Percentiles rank a stretch among this genome's conserved stretches.
Conservation (phyloP, 2,329 filamentous ascomycete genomes). For the Cercospora nicotianae region DNA sequence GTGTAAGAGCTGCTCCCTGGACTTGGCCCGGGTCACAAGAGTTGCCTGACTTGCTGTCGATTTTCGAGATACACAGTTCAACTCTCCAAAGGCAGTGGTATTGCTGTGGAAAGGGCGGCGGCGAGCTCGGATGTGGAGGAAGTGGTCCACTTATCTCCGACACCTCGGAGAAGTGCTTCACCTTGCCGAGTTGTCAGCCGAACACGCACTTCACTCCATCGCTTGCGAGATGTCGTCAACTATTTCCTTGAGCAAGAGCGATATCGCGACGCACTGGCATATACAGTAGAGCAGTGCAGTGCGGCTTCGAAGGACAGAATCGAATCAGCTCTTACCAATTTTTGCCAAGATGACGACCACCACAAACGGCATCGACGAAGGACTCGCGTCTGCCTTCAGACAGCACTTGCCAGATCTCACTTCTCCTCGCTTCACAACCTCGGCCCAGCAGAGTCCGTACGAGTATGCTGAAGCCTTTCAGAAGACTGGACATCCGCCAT, state of each 20-base stretch:
- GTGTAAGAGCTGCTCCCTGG: background rate
- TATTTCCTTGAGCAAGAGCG: background rate
- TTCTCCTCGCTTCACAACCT: conserved; percentile 60
- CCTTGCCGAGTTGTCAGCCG: background rate
- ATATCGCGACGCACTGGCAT: background rate
- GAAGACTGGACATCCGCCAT: conserved; percentile 31
- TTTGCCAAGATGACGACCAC: conserved; percentile 6
- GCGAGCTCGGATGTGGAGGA: background rate
- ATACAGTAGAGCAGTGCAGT: background rate
- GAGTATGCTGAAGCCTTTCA: conserved; percentile 53
- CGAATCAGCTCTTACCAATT: background rate
- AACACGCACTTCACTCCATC: background rate
- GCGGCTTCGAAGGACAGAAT: background rate
- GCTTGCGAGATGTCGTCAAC: background rate
- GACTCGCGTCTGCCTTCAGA: conserved; percentile 46
- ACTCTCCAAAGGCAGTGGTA: background rate
- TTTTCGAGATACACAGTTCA: no score
- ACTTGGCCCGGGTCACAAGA: background rate
- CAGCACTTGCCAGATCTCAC: conserved; percentile 62
- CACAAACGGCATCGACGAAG: conserved; percentile 20
- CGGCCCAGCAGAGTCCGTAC: conserved; percentile 61
- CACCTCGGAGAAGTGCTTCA: background rate
- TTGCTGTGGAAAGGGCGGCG: background rate
- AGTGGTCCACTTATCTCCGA: background rate
- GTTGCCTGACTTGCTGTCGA: background rate